Evolutionary conservation across 163 green algal genomes (phyloP), one percentile per base, ranked within the genome.

Genomic region (Chlamydomonas reinhardtii): DNA sequence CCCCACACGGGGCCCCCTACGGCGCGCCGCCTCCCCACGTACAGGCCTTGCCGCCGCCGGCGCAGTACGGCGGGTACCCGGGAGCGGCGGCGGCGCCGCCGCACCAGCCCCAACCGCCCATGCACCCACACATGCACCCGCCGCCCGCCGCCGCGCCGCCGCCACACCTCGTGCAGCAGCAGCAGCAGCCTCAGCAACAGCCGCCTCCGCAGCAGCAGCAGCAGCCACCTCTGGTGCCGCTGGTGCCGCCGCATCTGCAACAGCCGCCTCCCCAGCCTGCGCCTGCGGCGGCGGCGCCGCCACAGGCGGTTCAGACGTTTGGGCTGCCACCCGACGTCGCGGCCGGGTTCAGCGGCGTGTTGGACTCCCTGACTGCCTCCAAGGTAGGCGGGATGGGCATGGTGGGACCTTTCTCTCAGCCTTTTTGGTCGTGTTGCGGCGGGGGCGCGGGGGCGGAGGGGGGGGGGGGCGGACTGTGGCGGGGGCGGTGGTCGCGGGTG

Each of bases 351-450:
- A 31, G 54, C 14, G 80, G 94, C 48, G 90, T 97, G 31, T 83
- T 97, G n/a, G 89, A 91, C 29, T 54, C 68, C 2, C 86, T 97
- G 4, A 93, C 73, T 3, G 94, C 93, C 19, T 95, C 93, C 32
- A 94, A 94, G 93, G 93, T 94, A 71, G 24, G 66, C 16, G 4
- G 64, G 64, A 11, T 54, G 43, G 43, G 43, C 43, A 54, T 11
- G n/a, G n/a, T n/a, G n/a, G n/a, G n/a, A n/a, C n/a, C n/a, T n/a
- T n/a, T n/a, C n/a, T n/a, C n/a, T n/a, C n/a, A n/a, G n/a, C n/a
- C n/a, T n/a, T n/a, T n/a, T n/a, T n/a, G n/a, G n/a, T n/a, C n/a
- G n/a, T n/a, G n/a, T n/a, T n/a, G n/a, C n/a, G n/a, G n/a, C n/a
- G n/a, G n/a, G n/a, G n/a, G n/a, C n/a, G n/a, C n/a, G n/a, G n/a